Base-by-base conservation (phyloP, 345 rosid species). In the Rhodamnia argentea region DNA sequence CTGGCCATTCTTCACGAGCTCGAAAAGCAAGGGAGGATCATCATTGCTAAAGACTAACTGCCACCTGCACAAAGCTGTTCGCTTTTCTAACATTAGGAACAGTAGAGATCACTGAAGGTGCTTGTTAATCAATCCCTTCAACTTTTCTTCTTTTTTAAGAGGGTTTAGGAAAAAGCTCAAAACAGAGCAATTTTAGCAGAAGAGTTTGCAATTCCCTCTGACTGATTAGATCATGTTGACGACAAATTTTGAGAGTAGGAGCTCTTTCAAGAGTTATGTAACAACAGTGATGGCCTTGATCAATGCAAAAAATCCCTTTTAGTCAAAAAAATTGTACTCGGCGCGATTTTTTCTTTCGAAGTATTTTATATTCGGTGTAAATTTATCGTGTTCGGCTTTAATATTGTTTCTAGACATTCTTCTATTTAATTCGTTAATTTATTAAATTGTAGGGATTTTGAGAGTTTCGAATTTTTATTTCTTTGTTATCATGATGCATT, bases 1-100 rank as follows among this genome's bases (percentile, higher is more conserved):
- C 87, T 94, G 9, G 76, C 85, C 37, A 59, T 95, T 89, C 93
- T 97, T 54, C 59, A 91, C 7, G 93, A 93, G 89, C 96, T 97
- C 52, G 87, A 92, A 89, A 86, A 87, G n/a, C 90, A 78, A 70
- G 94, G 96, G 52, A 88, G 86, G 82, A 50, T 96, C 52, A 88
- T 89, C 86, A 92, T 93, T 53, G 42, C 57, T 6, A 29, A 53
- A 32, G 78, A 6, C 26, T 70, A 70, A 70, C 78, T 26, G 37
- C 47, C 78, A 37, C 18, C 42, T 20, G 11, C 22, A 23, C 78
- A 70, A 18, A 70, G 47, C 24, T 70, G 18, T 70, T 64, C 6
- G 4, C 10, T 70, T 32, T 70, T 9, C 78, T 70, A 70, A 70
- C 78, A 70, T 70, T 70, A 70, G 47, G 47, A 70, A 70, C 47